phyloP scores from a whole-genome alignment of 768 basidiomycete genomes.

The Panaeolus cyanescens region DNA sequence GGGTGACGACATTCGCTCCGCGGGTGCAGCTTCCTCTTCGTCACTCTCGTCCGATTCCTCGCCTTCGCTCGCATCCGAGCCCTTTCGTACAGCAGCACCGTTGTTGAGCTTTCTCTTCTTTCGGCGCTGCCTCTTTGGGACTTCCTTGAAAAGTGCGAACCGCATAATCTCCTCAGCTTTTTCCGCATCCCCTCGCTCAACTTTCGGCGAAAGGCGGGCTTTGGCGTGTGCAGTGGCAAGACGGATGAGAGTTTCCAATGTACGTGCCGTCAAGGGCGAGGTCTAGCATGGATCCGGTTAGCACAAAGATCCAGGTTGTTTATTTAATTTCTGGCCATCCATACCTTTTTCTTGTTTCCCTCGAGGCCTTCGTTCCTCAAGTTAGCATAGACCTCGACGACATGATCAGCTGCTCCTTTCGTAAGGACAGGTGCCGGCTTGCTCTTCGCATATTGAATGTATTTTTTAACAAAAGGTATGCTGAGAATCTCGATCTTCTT shows the following conservation, averaged over 20 bases:
- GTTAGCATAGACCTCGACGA: slow-evolving; percentile 89
- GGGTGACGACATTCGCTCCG: slow-evolving; percentile 54
- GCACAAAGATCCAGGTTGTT: slow-evolving; percentile 5
- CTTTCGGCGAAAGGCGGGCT: slow-evolving; percentile 82
- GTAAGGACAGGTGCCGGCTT: slow-evolving; percentile 83
- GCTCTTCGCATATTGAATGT: slow-evolving; percentile 96
- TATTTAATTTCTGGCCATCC: slow-evolving; percentile 10
- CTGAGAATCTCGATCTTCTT: slow-evolving; percentile 86
- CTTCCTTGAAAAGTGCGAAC: slow-evolving; percentile 97
- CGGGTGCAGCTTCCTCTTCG: slow-evolving; percentile 32
- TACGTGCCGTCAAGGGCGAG: slow-evolving; percentile 95
- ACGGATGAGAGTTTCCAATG: slow-evolving; percentile 97
- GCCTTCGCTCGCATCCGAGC: slow-evolving; percentile 45
- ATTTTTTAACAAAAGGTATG: slow-evolving; percentile 96
- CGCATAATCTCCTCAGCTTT: slow-evolving; percentile 95
- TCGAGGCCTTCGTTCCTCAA: slow-evolving; percentile 92
- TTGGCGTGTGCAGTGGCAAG: slow-evolving; percentile 98
- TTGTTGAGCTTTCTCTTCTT: slow-evolving; percentile 89
- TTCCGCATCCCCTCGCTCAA: slow-evolving; percentile 82
- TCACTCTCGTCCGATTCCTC: slow-evolving; percentile 54
- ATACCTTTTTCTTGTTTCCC: slow-evolving; percentile 84
- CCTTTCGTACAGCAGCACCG: slow-evolving; percentile 55
- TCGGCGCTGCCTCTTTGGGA: slow-evolving; percentile 75
- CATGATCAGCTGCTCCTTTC: slow-evolving; percentile 92
- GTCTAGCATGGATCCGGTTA: slow-evolving; percentile 56